Base-by-base conservation (phyloP, 139 green algal species). In the Picochlorum costavermella region DNA sequence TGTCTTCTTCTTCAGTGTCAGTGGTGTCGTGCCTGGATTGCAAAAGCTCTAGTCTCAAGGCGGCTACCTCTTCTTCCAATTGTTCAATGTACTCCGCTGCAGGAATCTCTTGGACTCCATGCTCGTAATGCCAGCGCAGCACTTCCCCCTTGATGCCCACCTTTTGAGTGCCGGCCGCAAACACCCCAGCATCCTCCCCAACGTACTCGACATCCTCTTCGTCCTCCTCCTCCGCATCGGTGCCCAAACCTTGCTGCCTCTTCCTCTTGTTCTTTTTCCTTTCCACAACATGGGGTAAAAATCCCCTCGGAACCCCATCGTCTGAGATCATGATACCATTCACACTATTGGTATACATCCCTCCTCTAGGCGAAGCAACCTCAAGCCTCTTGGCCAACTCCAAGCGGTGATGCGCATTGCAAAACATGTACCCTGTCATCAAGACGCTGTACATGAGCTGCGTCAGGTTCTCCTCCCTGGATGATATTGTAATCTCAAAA, bases 381-480 rank as follows among this genome's bases (percentile, higher is more conserved):
- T 31, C 26, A 0, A 66, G n/a, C 8, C 48, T 66, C 23, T 66
- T 66, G 31, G 60, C 13, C 9, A 95, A 75, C 51, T 93, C 83
- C 63, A 94, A 56, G 4, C 84, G 75, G 72, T 83, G 88, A 71
- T 88, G 76, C 3, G 82, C 89, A 65, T 90, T 89, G 6, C 84
- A 69, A 69, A 96, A 91, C 78, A 88, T 76, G 77, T 90, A 90
- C 6, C 90, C 90, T 1, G 86, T 92, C 73, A 89, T 89, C 33
- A 95, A 75, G 26, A 94, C 78, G 36, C 63, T 88, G 64, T 83
- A 86, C 81, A 96, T 92, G 1, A 96, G 81, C 69, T 94, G 81
- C 20, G 88, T 83, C 36, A 96, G 68, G 64, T 87, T 88, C 29
- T 96, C 88, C 1, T 77, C 84, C 25, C 80, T 73, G 2, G 86